phyloP scores from a whole-genome alignment of 768 basidiomycete genomes.

The Termitomyces eurrhizus region DNA sequence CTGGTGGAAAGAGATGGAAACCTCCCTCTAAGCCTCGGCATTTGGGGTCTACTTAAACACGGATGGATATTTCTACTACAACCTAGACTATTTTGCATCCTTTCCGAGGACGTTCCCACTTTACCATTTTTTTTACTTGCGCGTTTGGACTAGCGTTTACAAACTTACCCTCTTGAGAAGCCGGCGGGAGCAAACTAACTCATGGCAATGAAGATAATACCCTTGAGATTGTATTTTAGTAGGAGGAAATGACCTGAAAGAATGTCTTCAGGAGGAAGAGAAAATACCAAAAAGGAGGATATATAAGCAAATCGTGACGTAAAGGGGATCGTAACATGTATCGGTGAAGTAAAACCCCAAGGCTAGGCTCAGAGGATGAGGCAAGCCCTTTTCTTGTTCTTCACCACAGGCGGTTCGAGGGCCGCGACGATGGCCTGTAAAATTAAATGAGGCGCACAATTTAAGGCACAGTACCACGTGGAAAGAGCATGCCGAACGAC shows the following conservation, averaged over 20 bases:
- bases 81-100: constrained; percentile 4
- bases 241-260: constrained; percentile 19
- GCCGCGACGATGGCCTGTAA: constrained; percentile 95
- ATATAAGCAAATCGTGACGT: constrained; percentile 44
- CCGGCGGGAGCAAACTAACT: neutral
- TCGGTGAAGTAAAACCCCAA: constrained; percentile 20
- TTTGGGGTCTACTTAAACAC: neutral
- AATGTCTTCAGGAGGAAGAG: constrained; percentile 34
- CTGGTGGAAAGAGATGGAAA: neutral
- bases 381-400: constrained; percentile 74
- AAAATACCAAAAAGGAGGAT: constrained; percentile 36
- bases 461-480: constrained; percentile 11
- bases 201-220: constrained; percentile 17
- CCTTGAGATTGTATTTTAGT: constrained; percentile 19
- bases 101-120: constrained; percentile 5
- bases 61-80: constrained; percentile 1
- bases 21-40: constrained; percentile 8
- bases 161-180: constrained; percentile 6
- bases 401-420: constrained; percentile 93
- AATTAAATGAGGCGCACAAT: constrained; percentile 7
- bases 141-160: constrained; percentile 2
- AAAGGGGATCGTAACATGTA: constrained; percentile 32
- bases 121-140: constrained; percentile 1
- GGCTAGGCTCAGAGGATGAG: constrained; percentile 65
- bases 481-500: constrained; percentile 4